Base-by-base conservation (phyloP, 768 basidiomycete species). In the Pleurotus ostreatus region DNA sequence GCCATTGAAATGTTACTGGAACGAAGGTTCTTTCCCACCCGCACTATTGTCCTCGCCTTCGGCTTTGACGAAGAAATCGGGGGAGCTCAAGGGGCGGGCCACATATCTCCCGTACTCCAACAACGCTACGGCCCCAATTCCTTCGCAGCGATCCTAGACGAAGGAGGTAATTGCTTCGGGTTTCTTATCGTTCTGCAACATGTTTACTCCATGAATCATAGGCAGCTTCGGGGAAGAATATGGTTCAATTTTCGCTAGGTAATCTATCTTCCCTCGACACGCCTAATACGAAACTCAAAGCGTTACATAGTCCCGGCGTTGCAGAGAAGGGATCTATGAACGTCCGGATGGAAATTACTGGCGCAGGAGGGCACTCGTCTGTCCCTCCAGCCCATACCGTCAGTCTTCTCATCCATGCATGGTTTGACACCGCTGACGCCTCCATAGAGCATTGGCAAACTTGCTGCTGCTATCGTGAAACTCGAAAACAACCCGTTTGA, bases 331-430 rank as follows among this genome's bases (percentile, higher is more conserved):
- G 92, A 5, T 82, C 77, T 56, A 41, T 86, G 8, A 77, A 89
- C 63, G 78, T 85, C 13, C 72, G 69, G 38, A 73, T 93, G 16
- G 78, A 84, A 56, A 82, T 94, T 7, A 70, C 77, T 11, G 74
- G 85, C 0, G 75, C 84, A 0, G 93, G 94, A 5, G 93, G 94
- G 0, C 94, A 95, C 68, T 94, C 92, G 0, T 89, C 87, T 61
- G 71, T 93, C 13, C 94, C 94, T 11, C 90, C 89, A 12, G 30
- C 30, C 30, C 30, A 34, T 4, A 34, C 30, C 30, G 30, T 34
- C 30, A 8, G 30, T 34, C 25, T 2, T 26, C 26, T 37, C n/a
- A 34, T 4, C 16, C 0, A 49, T 49, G n/a, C 2, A 8, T 15
- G 1, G 20, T 26, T 11, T 9, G 18, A 13, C 22, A 2, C 6